A percentile compares a stretch with the other conserved stretches of the same genome.
phyloP scores from a whole-genome alignment of 2,329 filamentous ascomycete genomes.

The Neospermospora avenae region DNA sequence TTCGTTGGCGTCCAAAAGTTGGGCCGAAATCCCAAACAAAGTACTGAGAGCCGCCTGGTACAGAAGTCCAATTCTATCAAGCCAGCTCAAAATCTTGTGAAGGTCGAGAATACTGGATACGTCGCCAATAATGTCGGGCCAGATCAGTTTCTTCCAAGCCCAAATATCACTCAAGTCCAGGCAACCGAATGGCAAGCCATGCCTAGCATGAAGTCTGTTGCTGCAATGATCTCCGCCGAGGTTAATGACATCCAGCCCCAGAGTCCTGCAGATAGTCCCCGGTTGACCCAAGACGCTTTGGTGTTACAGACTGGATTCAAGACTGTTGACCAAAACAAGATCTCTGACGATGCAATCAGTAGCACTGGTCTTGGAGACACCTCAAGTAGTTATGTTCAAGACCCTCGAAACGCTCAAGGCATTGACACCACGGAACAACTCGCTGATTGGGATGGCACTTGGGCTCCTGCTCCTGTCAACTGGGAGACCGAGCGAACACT shows the following conservation, averaged over 20 bases:
- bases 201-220: neutral
- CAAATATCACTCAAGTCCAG: neutral
- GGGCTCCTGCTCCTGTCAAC: conserved; percentile 23
- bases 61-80: neutral
- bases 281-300: conserved; percentile 13
- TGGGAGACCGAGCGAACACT: conserved; percentile 27
- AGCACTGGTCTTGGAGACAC: neutral
- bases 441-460: conserved; percentile 27
- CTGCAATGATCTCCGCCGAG: neutral
- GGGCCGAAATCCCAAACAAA: neutral
- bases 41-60: neutral
- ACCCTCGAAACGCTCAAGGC: conserved; percentile 25
- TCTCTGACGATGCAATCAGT: conserved; percentile 16
- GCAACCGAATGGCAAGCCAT: neutral
- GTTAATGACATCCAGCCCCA: conserved; percentile 2
- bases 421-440: conserved; percentile 17
- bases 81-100: neutral
- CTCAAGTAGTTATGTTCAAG: neutral
- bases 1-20: neutral
- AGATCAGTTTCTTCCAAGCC: neutral
- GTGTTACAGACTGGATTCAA: conserved; percentile 8
- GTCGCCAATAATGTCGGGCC: neutral
- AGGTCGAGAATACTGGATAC: neutral
- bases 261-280: neutral
- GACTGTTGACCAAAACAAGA: neutral